A percentile compares a stretch with the other conserved stretches of the same genome.
Evolutionary conservation across 2,329 filamentous ascomycete genomes (phyloP).

Genomic region (Calonectria leucothoes): DNA sequence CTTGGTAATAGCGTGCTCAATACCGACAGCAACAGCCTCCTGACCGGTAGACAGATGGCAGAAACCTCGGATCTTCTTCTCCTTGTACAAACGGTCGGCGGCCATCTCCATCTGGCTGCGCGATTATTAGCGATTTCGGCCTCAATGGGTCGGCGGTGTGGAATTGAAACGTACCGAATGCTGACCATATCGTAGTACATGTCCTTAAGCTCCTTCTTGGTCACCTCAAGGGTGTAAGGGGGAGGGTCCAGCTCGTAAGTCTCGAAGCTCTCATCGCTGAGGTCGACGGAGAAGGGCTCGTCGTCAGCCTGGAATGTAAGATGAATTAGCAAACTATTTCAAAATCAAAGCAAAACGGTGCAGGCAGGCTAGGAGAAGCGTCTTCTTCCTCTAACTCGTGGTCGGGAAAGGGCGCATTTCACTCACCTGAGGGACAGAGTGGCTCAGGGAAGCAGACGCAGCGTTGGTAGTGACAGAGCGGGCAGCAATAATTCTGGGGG

Average conservation of each 20-base stretch:
- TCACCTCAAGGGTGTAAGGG: constrained; percentile 89
- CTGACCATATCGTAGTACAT: constrained; percentile 99
- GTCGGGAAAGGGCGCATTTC: constrained; percentile 40
- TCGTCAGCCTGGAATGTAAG: constrained; percentile 79
- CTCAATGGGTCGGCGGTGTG: not conserved
- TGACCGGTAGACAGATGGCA: constrained; percentile 98
- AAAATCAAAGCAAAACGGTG: not conserved
- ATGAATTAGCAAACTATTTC: constrained; percentile 29
- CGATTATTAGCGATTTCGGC: constrained; percentile 44
- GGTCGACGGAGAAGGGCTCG: constrained; percentile 89
- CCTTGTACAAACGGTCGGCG: constrained; percentile 98
- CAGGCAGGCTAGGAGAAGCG: constrained; percentile 5
- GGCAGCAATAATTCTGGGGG: constrained; percentile 61
- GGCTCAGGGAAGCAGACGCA: constrained; percentile 89
- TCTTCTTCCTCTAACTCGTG: constrained; percentile 9
- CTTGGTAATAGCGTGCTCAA: constrained; percentile 94
- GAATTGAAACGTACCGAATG: constrained; percentile 75
- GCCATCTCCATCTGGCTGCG: constrained; percentile 99
- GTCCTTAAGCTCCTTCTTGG: constrained; percentile 98
- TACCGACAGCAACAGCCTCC: constrained; percentile 96
- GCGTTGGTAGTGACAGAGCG: constrained; percentile 95
- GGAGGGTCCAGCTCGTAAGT: constrained; percentile 99
- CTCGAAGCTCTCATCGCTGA: constrained; percentile 99
- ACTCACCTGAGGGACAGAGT: constrained; percentile 68
- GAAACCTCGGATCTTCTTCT: constrained; percentile 99